Base-by-base conservation (phyloP, 2,329 filamentous ascomycete species). In the Venturia pyrina region DNA sequence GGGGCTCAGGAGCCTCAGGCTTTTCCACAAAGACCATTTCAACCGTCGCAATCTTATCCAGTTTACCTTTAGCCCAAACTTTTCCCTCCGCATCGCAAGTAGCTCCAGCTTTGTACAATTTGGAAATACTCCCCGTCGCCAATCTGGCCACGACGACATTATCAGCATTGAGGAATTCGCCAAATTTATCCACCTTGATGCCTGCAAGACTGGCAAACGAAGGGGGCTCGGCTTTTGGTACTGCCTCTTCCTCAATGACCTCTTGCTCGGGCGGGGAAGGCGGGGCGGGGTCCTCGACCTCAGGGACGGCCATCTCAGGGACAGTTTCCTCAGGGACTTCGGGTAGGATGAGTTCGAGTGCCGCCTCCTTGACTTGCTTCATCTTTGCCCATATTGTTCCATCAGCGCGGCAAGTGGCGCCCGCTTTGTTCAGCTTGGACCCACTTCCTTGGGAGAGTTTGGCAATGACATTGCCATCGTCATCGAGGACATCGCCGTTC, bases 321-420 rank as follows among this genome's bases (percentile, higher is more conserved):
- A 69, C 71, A 64, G 75, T 72, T 50, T 76, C 72, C 69, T 80
- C 78, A 10, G 80, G 79, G 6, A 82, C 15, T 19, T 46, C 41
- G 24, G 62, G 46, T 10, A 48, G 24, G 13, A 64, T 28, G n/a
- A 64, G 44, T 40, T 64, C 46, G 11, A 64, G 41, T 34, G 62
- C 77, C 62, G 78, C 75, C 66, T 81, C 78, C 43, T 77, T 75
- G 66, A 80, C 73, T 59, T 81, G 77, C 53, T 85, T 85, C 60
- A 84, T 82, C 73, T 81, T 85, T 72, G 87, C 85, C 71, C 87
- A 79, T 66, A 88, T 83, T 70, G 87, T 85, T 21, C 85, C 86
- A 73, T 86, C 79, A 67, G 81, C 81, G 69, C 88, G 87, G 69
- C 87, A 78, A 74, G 87, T 88, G 77, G 87, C 87, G 66, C 86